Conservation (phyloP, 345 rosid species). For the Salix koriyanagi region DNA sequence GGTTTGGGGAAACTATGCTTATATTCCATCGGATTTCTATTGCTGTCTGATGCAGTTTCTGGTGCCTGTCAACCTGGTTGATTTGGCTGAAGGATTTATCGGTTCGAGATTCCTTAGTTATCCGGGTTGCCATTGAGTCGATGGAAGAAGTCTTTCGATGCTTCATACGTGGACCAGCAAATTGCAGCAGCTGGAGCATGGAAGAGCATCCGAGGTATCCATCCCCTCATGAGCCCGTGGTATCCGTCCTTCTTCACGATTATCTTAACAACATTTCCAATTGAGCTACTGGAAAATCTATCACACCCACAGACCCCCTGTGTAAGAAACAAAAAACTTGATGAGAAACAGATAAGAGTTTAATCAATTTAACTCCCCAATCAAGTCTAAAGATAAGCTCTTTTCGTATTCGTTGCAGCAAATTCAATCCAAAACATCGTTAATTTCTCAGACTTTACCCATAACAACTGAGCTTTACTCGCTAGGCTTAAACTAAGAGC, state of each 20-base stretch:
- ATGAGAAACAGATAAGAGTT: neutral
- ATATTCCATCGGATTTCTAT: no score
- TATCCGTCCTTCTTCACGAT: slow-evolving; percentile 55
- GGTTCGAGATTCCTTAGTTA: neutral
- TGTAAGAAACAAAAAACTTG: neutral
- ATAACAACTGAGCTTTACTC: no score
- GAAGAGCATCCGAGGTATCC: slow-evolving; percentile 67
- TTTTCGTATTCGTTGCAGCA: no score
- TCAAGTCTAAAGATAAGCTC: no score
- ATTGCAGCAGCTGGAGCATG: slow-evolving; percentile 80
- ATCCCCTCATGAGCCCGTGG: slow-evolving; percentile 59
- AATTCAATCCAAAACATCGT: no score
- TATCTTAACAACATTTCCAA: slow-evolving; percentile 38
- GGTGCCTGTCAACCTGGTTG: no score
- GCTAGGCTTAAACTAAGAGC: no score
- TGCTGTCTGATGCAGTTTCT: no score
- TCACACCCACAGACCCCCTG: slow-evolving; percentile 52
- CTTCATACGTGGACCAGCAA: slow-evolving; percentile 74
- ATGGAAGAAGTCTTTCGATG: slow-evolving; percentile 52
- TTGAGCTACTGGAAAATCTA: slow-evolving; percentile 35
- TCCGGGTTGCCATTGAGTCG: slow-evolving; percentile 20
- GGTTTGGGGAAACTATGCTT: no score
- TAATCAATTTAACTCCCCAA: no score
- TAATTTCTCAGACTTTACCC: no score
- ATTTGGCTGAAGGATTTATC: no score